Evolutionary conservation across 2,329 filamentous ascomycete species (phyloP).

Genomic region (Stachybotrys elegans): DNA sequence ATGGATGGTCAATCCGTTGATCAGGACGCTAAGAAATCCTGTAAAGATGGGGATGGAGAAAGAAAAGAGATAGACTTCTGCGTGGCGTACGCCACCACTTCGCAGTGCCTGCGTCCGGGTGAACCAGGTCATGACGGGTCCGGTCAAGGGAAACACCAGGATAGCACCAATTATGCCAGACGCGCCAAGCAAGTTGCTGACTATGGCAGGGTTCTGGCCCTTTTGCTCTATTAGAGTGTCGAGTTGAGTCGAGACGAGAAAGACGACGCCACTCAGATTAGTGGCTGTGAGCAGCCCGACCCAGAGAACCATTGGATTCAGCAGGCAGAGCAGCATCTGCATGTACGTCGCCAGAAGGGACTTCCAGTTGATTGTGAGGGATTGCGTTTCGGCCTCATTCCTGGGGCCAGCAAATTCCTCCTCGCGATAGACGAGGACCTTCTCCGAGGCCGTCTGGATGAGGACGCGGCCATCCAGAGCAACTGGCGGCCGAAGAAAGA

Average conservation of each 20-base stretch:
- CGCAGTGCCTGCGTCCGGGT: background rate
- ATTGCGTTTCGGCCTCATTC: background rate
- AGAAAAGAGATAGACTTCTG: conserved; percentile 1
- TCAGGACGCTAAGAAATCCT: background rate
- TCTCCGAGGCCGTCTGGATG: background rate
- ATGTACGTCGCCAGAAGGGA: conserved; percentile 8
- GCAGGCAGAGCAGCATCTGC: conserved; percentile 13
- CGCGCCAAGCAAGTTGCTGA: background rate
- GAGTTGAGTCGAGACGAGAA: background rate
- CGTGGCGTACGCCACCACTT: background rate
- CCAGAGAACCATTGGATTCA: conserved; percentile 15
- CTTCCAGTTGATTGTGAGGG: background rate
- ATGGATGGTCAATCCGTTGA: conserved; percentile 1
- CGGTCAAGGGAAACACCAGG: background rate
- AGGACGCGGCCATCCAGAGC: background rate
- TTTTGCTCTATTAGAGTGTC: background rate
- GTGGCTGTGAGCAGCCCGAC: conserved; percentile 12
- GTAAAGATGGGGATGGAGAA: background rate
- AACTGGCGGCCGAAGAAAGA: background rate
- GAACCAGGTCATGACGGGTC: background rate
- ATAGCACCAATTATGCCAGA: background rate
- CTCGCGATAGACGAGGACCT: conserved; percentile 3
- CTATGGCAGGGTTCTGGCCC: background rate
- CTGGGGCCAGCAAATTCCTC: background rate
- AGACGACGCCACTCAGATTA: background rate